Percentiles rank a stretch among this genome's conserved stretches.
phyloP scores from a whole-genome alignment of 306 rosid species.

The Gleditsia sinensis region DNA sequence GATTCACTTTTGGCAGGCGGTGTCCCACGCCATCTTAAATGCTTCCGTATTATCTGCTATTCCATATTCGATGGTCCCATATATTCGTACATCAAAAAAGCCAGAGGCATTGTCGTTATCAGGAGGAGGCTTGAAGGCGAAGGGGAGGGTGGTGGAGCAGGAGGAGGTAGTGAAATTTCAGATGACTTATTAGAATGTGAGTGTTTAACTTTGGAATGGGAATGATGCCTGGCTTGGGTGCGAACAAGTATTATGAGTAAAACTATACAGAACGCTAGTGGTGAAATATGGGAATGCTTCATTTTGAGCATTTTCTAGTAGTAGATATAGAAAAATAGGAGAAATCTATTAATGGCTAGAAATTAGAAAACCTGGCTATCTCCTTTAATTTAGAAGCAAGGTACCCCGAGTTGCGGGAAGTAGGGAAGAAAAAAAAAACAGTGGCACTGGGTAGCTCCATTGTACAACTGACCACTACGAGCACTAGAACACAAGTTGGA shows the following conservation, averaged over 20 bases:
- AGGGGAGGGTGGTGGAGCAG: constrained; percentile 50
- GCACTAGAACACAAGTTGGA: constrained; percentile 39
- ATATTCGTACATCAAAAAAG: constrained; percentile 56
- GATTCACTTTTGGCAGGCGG: constrained; percentile 69
- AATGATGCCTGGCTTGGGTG: constrained; percentile 64
- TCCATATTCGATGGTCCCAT: constrained; percentile 85
- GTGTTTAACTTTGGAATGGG: constrained; percentile 56
- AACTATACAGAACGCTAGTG: constrained; percentile 35
- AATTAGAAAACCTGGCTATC: too few relatives aligned
- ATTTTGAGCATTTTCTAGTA: constrained; percentile 33
- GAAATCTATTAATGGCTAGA: too few relatives aligned
- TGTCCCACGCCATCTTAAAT: constrained; percentile 89
- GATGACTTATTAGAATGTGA: constrained; percentile 50
- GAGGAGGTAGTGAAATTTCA: constrained; percentile 60
- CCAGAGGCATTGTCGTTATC: constrained; percentile 39
- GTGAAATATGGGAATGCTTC: constrained; percentile 40
- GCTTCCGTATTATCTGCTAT: constrained; percentile 67
- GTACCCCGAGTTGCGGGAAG: too few relatives aligned
- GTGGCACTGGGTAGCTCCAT: too few relatives aligned
- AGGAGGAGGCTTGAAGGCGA: too few relatives aligned
- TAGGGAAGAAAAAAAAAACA: too few relatives aligned
- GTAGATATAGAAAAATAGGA: neutral
- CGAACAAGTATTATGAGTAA: constrained; percentile 45
- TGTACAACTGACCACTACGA: constrained; percentile 30
- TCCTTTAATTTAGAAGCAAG: too few relatives aligned